Conservation (phyloP, 1,284 basidiomycete genomes). For the Filobasidium uniguttulatum region DNA sequence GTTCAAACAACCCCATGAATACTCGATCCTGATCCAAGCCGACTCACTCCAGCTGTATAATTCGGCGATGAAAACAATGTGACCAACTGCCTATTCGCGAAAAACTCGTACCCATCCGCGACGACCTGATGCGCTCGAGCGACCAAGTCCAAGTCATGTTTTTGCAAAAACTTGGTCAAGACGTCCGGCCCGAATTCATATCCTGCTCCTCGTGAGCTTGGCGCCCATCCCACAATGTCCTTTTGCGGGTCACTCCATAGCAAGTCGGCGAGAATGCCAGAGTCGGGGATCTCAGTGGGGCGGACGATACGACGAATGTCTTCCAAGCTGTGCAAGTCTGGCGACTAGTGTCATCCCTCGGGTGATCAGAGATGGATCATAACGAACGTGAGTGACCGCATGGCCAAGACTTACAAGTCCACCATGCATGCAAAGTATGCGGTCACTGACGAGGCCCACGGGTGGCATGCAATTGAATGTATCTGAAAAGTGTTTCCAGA, state of each 20-base stretch:
- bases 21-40: neutral
- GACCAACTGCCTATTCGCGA: slow-evolving; percentile 40
- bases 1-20: too few species aligned
- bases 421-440: slow-evolving; percentile 99
- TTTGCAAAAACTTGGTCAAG: slow-evolving; percentile 40
- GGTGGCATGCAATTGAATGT: slow-evolving; percentile 99
- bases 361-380: neutral
- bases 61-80: slow-evolving; percentile 42
- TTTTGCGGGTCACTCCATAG: slow-evolving; percentile 98
- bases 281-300: slow-evolving; percentile 61
- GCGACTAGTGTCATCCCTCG: slow-evolving; percentile 42
- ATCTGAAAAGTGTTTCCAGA: slow-evolving; percentile 99
- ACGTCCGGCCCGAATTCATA: slow-evolving; percentile 39
- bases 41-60: slow-evolving; percentile 26
- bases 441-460: slow-evolving; percentile 92
- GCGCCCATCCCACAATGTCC: slow-evolving; percentile 96
- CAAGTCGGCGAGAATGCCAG: slow-evolving; percentile 95
- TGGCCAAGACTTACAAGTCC: slow-evolving; percentile 45
- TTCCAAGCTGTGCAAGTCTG: slow-evolving; percentile 95
- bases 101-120: slow-evolving; percentile 43
- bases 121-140: slow-evolving; percentile 26
- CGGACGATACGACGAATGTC: slow-evolving; percentile 96
- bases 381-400: too few species aligned
- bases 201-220: slow-evolving; percentile 77
- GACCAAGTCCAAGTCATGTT: slow-evolving; percentile 42